These are phyloP conservation scores for Hanseniaspora occidentalis DNA, from an alignment of 805 yeast species.

Conservation along the genomic window DNA sequence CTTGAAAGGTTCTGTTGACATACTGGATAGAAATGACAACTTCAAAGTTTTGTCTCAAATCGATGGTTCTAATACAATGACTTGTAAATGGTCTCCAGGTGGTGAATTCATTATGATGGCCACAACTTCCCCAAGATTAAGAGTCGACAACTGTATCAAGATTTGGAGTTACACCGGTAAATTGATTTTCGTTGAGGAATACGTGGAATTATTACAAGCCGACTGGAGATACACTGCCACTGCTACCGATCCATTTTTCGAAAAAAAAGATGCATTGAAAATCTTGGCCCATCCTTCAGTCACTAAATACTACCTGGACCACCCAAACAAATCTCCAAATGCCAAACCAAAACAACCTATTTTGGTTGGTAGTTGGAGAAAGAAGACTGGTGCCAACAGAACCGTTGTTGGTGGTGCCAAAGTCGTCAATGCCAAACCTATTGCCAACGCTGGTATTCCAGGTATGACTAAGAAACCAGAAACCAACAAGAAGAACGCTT, in stretches of 20 bases:
- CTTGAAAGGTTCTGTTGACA: slow-evolving; percentile 91
- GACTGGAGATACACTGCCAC: slow-evolving; percentile 57
- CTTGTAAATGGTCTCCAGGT: slow-evolving; percentile 96
- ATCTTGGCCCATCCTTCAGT: slow-evolving; percentile 56
- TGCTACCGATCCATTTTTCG: slow-evolving; percentile 38
- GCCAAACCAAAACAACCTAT: slow-evolving; percentile 2
- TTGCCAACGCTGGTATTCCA: slow-evolving; percentile 35
- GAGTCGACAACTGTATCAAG: slow-evolving; percentile 92
- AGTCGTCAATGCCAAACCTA: slow-evolving; percentile 16
- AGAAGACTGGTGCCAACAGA: slow-evolving; percentile 68
- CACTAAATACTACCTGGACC: slow-evolving; percentile 33
- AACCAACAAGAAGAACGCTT: slow-evolving; percentile 28
- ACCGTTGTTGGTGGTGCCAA: slow-evolving; percentile 21
- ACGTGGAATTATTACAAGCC: slow-evolving; percentile 65
- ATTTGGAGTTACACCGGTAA: slow-evolving; percentile 89
- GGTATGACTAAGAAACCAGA: slow-evolving; percentile 24
- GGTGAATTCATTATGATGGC: slow-evolving; percentile 90
- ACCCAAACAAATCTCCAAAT: slow-evolving; percentile 16
- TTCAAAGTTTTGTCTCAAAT: slow-evolving; percentile 69
- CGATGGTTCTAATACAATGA: slow-evolving; percentile 91
- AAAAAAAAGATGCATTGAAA: slow-evolving; percentile 35
- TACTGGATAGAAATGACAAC: slow-evolving; percentile 81
- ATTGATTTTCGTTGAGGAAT: slow-evolving; percentile 65
- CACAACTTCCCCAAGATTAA: slow-evolving; percentile 89
- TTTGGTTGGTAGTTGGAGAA: slow-evolving; percentile 6